Evolutionary conservation across 352 stramenopile genomes (phyloP).

Genomic region (Lagenidium giganteum): DNA sequence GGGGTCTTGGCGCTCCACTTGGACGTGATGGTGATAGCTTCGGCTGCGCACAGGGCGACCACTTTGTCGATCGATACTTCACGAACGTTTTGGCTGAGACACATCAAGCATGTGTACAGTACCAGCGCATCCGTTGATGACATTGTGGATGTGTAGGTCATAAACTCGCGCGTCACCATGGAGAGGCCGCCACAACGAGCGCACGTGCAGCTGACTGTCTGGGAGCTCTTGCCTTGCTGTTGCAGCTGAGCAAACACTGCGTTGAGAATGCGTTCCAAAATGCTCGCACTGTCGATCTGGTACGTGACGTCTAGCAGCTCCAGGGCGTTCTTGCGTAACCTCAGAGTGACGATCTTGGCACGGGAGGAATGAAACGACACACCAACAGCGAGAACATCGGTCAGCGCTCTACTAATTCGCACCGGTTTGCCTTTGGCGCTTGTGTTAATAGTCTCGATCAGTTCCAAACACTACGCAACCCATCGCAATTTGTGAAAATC

Average conservation of each 20-base stretch:
- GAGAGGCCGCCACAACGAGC: slow-evolving; percentile 55
- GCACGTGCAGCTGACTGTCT: slow-evolving; percentile 42
- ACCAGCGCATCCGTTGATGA: slow-evolving; percentile 22
- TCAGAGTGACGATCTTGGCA: slow-evolving; percentile 51
- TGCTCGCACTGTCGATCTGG: slow-evolving; percentile 35
- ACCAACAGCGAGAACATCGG: slow-evolving; percentile 49
- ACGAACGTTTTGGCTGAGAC: slow-evolving; percentile 64
- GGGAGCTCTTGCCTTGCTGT: slow-evolving; percentile 29
- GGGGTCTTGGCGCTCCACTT: slow-evolving; percentile 2
- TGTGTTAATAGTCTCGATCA: slow-evolving; percentile 2
- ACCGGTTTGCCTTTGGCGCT: slow-evolving; percentile 20
- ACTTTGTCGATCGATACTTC: slow-evolving; percentile 60
- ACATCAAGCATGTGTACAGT: slow-evolving; percentile 66
- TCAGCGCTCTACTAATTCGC: slow-evolving; percentile 35
- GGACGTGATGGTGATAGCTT: slow-evolving; percentile 27
- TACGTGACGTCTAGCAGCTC: slow-evolving; percentile 41
- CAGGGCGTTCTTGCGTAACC: slow-evolving; percentile 24
- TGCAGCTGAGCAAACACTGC: slow-evolving; percentile 42
- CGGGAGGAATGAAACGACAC: slow-evolving; percentile 43
- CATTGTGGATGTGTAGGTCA: slow-evolving; percentile 3
- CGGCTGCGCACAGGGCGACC: slow-evolving; percentile 31
- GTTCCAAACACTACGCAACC: too few species aligned
- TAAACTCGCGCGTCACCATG: slow-evolving; percentile 41
- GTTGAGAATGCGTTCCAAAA: slow-evolving; percentile 33
- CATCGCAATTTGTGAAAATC: too few species aligned